phyloP scores from a whole-genome alignment of 2,329 filamentous ascomycete genomes.

The Chrysoporthe cubensis region DNA sequence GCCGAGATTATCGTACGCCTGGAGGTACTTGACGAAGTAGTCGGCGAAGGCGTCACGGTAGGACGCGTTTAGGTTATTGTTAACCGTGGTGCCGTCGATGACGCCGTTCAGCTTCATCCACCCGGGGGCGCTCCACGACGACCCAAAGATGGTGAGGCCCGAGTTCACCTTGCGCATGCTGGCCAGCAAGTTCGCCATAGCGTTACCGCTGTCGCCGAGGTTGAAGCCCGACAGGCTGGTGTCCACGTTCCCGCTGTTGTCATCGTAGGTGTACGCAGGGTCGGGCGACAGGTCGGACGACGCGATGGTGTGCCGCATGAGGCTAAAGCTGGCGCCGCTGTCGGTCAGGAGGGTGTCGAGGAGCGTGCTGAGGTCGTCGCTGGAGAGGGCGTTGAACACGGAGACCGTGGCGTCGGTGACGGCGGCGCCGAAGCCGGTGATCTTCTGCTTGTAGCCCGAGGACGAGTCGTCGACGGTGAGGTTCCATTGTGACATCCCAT shows the following conservation, averaged over 20 bases:
- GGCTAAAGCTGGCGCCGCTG: conserved; percentile 43
- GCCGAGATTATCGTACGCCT: conserved; percentile 42
- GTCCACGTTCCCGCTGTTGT: conserved; percentile 39
- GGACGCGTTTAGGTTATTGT: conserved; percentile 45
- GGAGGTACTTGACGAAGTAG: conserved; percentile 48
- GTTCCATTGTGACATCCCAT: conserved; percentile 41
- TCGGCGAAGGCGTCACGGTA: conserved; percentile 42
- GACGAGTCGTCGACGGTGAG: conserved; percentile 45
- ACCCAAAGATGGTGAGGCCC: conserved; percentile 43
- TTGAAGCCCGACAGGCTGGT: conserved; percentile 37
- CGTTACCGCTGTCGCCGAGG: conserved; percentile 43
- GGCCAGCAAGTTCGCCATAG: conserved; percentile 44
- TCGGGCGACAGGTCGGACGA: conserved; percentile 45
- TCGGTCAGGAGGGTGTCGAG: conserved; percentile 42
- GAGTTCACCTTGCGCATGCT: conserved; percentile 42
- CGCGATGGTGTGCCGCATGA: conserved; percentile 47
- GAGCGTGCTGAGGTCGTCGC: conserved; percentile 37
- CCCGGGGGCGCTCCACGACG: conserved; percentile 45
- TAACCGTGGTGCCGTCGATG: conserved; percentile 39
- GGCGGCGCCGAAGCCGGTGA: conserved; percentile 47
- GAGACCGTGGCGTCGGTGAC: conserved; percentile 48
- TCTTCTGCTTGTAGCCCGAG: conserved; percentile 43
- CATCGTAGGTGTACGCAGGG: conserved; percentile 46
- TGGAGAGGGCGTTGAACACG: conserved; percentile 42
- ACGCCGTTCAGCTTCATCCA: conserved; percentile 48